These are phyloP conservation scores for Puccinellia tenuiflora DNA, from an alignment of 176 grass and related monocot species.

Conservation along the genomic window DNA sequence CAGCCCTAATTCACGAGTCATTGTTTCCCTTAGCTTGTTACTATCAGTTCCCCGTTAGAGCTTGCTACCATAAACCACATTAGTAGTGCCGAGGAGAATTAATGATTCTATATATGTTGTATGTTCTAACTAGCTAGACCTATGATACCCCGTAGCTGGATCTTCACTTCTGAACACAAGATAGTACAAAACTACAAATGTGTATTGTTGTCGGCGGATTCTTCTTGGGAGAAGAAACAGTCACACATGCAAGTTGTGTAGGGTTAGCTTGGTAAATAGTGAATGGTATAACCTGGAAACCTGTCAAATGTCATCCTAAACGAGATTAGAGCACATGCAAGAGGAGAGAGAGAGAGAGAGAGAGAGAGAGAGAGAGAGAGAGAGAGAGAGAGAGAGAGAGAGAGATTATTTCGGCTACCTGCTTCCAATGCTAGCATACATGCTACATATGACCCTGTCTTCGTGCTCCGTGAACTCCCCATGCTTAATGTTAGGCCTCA, in stretches of 20 bases:
- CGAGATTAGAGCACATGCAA: not conserved
- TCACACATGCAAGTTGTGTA: not conserved
- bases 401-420: slow-evolving; percentile 28
- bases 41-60: not conserved
- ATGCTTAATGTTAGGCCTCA: slow-evolving; percentile 93
- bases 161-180: not conserved
- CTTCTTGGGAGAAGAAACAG: not conserved
- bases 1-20: not conserved
- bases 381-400: not conserved
- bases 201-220: not conserved
- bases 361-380: not conserved
- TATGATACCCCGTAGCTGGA: not conserved
- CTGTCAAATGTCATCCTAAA: not conserved
- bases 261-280: not conserved
- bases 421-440: slow-evolving; percentile 85
- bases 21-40: not conserved
- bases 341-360: not conserved
- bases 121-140: not conserved
- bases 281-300: not conserved
- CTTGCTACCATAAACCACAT: not conserved
- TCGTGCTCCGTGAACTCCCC: slow-evolving; percentile 86
- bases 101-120: not conserved
- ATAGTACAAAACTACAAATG: not conserved
- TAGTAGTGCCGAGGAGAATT: not conserved
- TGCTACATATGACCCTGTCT: slow-evolving; percentile 76